Evolutionary conservation across 2,329 filamentous ascomycete species (phyloP).

Genomic region (Myriosclerotinia scirpicola): DNA sequence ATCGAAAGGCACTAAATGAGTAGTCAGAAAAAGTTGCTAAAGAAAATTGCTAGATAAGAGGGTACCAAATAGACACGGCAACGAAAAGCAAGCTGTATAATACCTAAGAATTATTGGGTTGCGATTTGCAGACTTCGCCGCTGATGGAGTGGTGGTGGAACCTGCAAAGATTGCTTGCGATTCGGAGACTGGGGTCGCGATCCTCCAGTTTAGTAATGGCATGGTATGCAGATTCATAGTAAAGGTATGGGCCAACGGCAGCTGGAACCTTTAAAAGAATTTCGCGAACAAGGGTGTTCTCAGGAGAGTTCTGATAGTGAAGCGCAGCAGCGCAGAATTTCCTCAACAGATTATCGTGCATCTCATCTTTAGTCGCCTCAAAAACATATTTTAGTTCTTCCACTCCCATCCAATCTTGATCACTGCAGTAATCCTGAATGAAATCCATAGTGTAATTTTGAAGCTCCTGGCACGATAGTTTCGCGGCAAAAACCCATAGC

Average conservation of each 20-base stretch:
- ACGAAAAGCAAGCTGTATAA: background rate
- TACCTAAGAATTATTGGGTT: background rate
- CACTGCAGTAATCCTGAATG: background rate
- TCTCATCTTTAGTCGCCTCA: background rate
- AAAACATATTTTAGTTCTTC: background rate
- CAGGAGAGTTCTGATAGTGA: background rate
- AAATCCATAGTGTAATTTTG: constrained; percentile 6
- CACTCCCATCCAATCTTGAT: background rate
- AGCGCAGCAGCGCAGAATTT: background rate
- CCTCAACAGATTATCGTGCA: background rate
- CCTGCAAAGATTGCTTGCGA: background rate
- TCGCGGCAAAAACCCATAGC: background rate
- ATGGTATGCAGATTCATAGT: background rate
- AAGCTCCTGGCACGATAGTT: constrained; percentile 1
- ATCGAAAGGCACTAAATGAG: background rate
- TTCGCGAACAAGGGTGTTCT: no score
- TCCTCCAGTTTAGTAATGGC: background rate
- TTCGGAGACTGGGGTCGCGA: background rate
- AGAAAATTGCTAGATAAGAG: background rate
- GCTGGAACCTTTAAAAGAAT: background rate
- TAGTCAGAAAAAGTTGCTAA: background rate
- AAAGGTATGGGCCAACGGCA: background rate
- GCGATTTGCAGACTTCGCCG: background rate
- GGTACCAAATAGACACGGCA: background rate
- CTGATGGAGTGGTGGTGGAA: background rate